Conservation (phyloP, 148 eudicot species). For the Rhododendron kiyosumense region DNA sequence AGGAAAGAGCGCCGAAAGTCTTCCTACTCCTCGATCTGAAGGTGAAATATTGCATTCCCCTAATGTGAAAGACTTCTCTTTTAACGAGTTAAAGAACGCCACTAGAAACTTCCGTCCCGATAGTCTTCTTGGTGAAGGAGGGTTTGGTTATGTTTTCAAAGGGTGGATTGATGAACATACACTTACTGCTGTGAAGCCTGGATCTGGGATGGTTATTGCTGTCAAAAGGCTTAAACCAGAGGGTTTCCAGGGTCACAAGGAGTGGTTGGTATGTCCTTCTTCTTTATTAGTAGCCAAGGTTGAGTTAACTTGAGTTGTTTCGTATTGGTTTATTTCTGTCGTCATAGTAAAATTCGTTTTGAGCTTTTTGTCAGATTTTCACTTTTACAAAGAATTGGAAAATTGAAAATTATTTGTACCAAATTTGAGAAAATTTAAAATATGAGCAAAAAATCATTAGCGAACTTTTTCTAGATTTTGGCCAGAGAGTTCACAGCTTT, state of each 20-base stretch:
- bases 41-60: slow-evolving; percentile 30
- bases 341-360: neutral
- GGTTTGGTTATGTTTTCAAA: slow-evolving; percentile 40
- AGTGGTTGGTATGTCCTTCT: slow-evolving; percentile 34
- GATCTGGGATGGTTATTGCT: slow-evolving; percentile 36
- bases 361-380: neutral
- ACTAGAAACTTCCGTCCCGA: slow-evolving; percentile 37
- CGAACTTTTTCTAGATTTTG: neutral
- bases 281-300: neutral
- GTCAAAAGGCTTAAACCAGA: slow-evolving; percentile 37
- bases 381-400: neutral
- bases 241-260: slow-evolving; percentile 36
- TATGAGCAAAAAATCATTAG: neutral
- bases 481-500: neutral
- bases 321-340: neutral
- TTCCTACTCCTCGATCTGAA: slow-evolving; percentile 49
- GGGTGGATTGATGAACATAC: slow-evolving; percentile 37
- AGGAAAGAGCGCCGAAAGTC: slow-evolving; percentile 41
- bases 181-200: slow-evolving; percentile 29
- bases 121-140: slow-evolving; percentile 38
- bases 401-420: neutral
- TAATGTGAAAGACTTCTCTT: slow-evolving; percentile 21
- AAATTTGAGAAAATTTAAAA: neutral
- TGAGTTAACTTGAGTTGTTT: neutral
- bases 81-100: slow-evolving; percentile 28